Evolutionary conservation across 2,329 filamentous ascomycete genomes (phyloP), one percentile per base, ranked within the genome.

Genomic region (Venturia asperata): DNA sequence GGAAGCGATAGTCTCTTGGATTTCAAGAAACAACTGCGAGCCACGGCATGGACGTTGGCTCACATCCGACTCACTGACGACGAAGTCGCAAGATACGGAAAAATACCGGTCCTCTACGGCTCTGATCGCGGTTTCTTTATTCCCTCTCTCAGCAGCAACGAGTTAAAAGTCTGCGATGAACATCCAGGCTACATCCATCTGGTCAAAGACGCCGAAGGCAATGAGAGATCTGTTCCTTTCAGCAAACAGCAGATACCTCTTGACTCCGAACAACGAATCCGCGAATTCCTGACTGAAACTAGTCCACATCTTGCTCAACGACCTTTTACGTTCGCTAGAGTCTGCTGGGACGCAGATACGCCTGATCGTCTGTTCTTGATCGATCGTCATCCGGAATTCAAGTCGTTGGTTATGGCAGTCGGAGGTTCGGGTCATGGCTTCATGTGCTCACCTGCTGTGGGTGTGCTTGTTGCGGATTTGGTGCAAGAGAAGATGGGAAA

Each of bases 301-400:
- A 81, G 84, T 78, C 82, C 82, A 0, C 80, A 84, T 64, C 76
- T 84, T 5, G 77, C 79, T 0, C 70, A 78, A 2, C 77, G 82
- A 1, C 75, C 77, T 0, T 79, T 84, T 62, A 76, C 72, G 24
- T 83, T 81, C 67, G 80, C 80, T 9, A 74, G 81, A 19, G 79
- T 85, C 41, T 85, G 82, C 72, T 85, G 83, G 82, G 82, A 82
- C 68, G 78, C 82, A 0, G 83, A 85, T 68, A 85, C 82, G 0
- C 77, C 79, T 0, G 81, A 85, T 70, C 77, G 81, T 2, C 74
- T 79, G 24, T 85, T 83, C 65, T 70, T 85, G 21, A 82, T 85
- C 64, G 78, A 79, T 63, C 71, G 72, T 39, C 81, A 84, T 70
- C 80, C 81, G 0, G 72, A 76, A 13, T 72, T 77, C 62, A 67